A percentile compares a stretch with the other conserved stretches of the same genome.
Conservation (phyloP, 495 filamentous ascomycete species). For the Extremus antarcticus region DNA sequence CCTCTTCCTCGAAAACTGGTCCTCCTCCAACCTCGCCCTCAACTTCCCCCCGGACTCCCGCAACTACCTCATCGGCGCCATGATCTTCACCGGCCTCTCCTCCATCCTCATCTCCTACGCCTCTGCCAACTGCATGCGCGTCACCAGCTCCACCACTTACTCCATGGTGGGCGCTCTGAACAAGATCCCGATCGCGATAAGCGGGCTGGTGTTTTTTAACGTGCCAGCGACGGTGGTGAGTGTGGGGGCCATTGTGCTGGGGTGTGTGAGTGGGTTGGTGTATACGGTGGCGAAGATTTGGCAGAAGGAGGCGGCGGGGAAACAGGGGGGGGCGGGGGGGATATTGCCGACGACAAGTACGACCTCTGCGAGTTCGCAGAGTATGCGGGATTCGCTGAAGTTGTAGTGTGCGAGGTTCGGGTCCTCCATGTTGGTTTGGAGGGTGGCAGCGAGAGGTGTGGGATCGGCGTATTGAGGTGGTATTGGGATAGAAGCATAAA, state of each 20-base stretch:
- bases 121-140: slow-evolving; percentile 95
- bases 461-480: not conserved
- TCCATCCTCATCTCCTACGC: slow-evolving; percentile 98
- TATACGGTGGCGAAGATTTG: slow-evolving; percentile 87
- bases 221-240: slow-evolving; percentile 87
- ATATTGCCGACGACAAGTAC: slow-evolving; percentile 61
- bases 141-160: slow-evolving; percentile 93
- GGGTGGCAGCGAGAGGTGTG: not conserved
- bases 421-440: no score
- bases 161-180: slow-evolving; percentile 97
- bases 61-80: slow-evolving; percentile 63
- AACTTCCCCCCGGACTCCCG: slow-evolving; percentile 79
- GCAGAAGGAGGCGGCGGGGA: slow-evolving; percentile 42
- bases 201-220: slow-evolving; percentile 87
- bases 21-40: slow-evolving; percentile 61
- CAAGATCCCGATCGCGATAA: slow-evolving; percentile 90
- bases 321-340: not conserved
- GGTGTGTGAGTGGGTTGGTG: slow-evolving; percentile 85
- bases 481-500: not conserved
- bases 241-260: slow-evolving; percentile 77
- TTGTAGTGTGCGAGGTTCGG: slow-evolving; percentile 1
- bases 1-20: slow-evolving; percentile 85
- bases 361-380: slow-evolving; percentile 74
- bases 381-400: slow-evolving; percentile 71
- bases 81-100: slow-evolving; percentile 87